These are phyloP conservation scores for Cladosporium colombiae DNA, from an alignment of 2,329 filamentous ascomycete species.

Conservation along the genomic window DNA sequence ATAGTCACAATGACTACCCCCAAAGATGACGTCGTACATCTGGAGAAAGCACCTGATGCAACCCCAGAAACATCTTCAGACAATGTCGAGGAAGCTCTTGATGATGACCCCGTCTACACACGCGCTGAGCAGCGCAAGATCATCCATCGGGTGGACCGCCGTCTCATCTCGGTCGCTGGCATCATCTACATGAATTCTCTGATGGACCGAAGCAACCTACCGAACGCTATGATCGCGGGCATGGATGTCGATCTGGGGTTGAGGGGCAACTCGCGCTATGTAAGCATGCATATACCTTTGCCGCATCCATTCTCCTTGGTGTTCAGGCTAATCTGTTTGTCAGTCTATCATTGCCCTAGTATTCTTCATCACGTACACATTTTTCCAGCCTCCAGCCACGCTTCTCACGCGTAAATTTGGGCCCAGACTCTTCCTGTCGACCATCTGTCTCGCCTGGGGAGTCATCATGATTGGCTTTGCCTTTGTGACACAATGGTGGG, in stretches of 20 bases:
- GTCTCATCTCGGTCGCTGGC: conserved; percentile 42
- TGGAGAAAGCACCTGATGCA: not conserved
- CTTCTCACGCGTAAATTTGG: conserved; percentile 68
- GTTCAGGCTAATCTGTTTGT: not conserved
- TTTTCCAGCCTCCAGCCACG: conserved; percentile 72
- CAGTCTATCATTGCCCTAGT: conserved; percentile 59
- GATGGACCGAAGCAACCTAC: conserved; percentile 78
- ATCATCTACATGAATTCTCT: conserved; percentile 53
- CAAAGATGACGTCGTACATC: conserved; percentile 1
- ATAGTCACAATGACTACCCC: not conserved
- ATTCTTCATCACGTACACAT: conserved; percentile 72
- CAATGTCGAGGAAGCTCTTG: not conserved
- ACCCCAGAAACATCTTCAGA: not conserved
- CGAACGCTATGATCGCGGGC: conserved; percentile 70
- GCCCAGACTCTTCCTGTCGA: conserved; percentile 36
- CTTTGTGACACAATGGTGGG: conserved; percentile 56
- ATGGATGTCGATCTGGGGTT: conserved; percentile 41
- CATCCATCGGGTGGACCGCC: conserved; percentile 66
- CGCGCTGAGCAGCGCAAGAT: conserved; percentile 46
- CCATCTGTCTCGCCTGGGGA: conserved; percentile 59
- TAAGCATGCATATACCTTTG: not conserved
- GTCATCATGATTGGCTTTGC: conserved; percentile 59
- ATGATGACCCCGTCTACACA: conserved; percentile 6
- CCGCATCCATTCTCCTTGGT: not conserved
- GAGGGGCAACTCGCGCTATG: conserved; percentile 15